Evolutionary conservation across 2,329 filamentous ascomycete species (phyloP).

Genomic region (Thielaviopsis musarum): DNA sequence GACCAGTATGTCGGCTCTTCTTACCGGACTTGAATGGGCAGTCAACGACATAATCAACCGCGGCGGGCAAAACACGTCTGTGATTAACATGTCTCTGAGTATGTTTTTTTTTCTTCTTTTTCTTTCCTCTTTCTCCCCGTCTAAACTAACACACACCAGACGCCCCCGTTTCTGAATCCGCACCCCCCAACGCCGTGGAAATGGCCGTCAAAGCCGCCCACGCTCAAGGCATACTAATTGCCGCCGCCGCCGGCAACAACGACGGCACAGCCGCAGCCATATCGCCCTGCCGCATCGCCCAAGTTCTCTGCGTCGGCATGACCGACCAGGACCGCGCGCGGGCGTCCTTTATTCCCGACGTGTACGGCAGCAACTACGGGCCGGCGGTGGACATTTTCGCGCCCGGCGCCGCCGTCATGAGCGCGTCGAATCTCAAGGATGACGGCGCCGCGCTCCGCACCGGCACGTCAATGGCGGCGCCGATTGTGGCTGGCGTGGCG

Average conservation of each 20-base stretch:
- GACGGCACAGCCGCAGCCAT: too few species aligned
- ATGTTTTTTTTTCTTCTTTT: too few species aligned
- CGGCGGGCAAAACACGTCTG: constrained; percentile 17
- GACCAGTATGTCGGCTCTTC: constrained; percentile 16
- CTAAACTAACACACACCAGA: too few species aligned
- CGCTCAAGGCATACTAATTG: too few species aligned
- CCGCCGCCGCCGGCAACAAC: too few species aligned
- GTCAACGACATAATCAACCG: constrained; percentile 17
- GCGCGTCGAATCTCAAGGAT: constrained; percentile 19
- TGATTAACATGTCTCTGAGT: constrained; percentile 25
- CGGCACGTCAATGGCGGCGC: constrained; percentile 31
- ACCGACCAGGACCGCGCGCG: constrained; percentile 25
- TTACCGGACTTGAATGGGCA: constrained; percentile 23
- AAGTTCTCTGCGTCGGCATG: constrained; percentile 24
- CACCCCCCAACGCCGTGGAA: too few species aligned
- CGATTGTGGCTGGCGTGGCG: constrained; percentile 25
- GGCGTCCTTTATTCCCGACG: constrained; percentile 23
- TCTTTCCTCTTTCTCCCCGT: too few species aligned
- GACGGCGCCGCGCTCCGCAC: constrained; percentile 14
- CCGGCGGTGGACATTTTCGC: constrained; percentile 22
- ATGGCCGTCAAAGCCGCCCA: too few species aligned
- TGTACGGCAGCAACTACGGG: constrained; percentile 30
- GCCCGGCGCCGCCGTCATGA: constrained; percentile 22
- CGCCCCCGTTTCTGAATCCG: too few species aligned
- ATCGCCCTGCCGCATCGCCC: too few species aligned